Evolutionary conservation across 73 alveolate species (phyloP).

Genomic region (Paramecium octaurelia): DNA sequence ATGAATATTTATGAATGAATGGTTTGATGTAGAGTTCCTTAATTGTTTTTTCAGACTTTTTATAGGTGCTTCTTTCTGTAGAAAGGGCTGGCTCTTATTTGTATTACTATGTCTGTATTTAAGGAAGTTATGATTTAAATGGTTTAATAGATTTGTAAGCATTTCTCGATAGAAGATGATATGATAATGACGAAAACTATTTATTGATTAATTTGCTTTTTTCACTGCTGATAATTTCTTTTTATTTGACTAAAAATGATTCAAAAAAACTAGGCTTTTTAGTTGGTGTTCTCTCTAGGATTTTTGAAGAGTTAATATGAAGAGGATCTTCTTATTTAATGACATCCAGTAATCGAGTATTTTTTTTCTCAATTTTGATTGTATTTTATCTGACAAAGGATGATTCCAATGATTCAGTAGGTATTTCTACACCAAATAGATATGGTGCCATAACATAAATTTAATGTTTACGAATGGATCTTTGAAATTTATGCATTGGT

Average conservation of each 20-base stretch:
- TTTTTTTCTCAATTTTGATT: not conserved
- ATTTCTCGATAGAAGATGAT: not conserved
- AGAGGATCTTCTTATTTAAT: not conserved
- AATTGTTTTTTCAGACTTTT: not conserved
- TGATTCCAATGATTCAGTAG: not conserved
- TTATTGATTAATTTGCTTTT: not conserved
- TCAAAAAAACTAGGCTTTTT: not conserved
- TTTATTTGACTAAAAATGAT: not conserved
- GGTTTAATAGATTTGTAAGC: not conserved
- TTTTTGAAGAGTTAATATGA: not conserved
- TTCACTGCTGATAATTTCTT: not conserved
- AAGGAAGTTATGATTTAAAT: not conserved
- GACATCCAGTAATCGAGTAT: not conserved
- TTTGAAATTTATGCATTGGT: not conserved
- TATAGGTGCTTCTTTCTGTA: not conserved
- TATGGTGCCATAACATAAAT: conserved; percentile 9
- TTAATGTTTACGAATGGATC: conserved; percentile 19
- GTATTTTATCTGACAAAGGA: not conserved
- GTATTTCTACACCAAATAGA: not conserved
- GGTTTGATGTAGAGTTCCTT: not conserved
- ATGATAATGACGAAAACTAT: not conserved
- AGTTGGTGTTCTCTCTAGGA: not conserved
- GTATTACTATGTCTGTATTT: not conserved
- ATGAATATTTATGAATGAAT: not conserved
- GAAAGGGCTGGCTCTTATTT: not conserved